Conservation (phyloP, 768 basidiomycete species). For the Lyophyllum atratum region DNA sequence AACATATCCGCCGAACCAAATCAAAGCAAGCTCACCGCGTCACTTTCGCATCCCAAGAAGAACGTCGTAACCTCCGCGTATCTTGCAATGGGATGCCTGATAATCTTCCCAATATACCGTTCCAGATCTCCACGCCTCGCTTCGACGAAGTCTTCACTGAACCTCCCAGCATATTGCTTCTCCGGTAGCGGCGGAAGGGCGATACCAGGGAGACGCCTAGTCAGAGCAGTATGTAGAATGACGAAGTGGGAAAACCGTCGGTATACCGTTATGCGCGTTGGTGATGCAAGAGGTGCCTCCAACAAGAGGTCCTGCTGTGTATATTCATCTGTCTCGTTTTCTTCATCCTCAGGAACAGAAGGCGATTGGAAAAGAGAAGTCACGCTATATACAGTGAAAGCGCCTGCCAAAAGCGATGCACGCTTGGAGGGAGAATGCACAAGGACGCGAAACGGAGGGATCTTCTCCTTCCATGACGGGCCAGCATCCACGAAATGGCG, state of each 20-base stretch:
- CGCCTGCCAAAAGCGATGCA: slow-evolving; percentile 61
- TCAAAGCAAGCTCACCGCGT: slow-evolving; percentile 64
- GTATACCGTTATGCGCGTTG: slow-evolving; percentile 69
- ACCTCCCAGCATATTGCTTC: slow-evolving; percentile 82
- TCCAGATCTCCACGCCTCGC: slow-evolving; percentile 81
- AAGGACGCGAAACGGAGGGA: slow-evolving; percentile 70
- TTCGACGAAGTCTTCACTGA: slow-evolving; percentile 81
- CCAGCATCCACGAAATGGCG: slow-evolving; percentile 71
- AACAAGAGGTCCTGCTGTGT: slow-evolving; percentile 15
- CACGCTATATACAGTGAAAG: slow-evolving; percentile 75
- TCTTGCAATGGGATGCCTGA: slow-evolving; percentile 75
- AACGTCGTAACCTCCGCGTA: slow-evolving; percentile 80
- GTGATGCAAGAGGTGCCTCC: slow-evolving; percentile 29
- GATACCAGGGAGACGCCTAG: slow-evolving; percentile 70
- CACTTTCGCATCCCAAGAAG: slow-evolving; percentile 77
- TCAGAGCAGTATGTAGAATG: slow-evolving; percentile 70
- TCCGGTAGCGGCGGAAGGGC: slow-evolving; percentile 82
- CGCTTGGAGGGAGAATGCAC: slow-evolving; percentile 84
- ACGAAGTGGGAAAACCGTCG: slow-evolving; percentile 87
- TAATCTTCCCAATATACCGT: slow-evolving; percentile 69
- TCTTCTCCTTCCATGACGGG: slow-evolving; percentile 72
- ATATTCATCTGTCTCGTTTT: slow-evolving; percentile 15
- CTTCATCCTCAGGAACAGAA: slow-evolving; percentile 12
- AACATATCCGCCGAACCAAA: slow-evolving; percentile 1
- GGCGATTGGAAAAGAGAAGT: slow-evolving; percentile 67